Evolutionary conservation across 176 grass and related monocot species (phyloP), one percentile per base, ranked within the genome.

Genomic region (Aegilops longissima): DNA sequence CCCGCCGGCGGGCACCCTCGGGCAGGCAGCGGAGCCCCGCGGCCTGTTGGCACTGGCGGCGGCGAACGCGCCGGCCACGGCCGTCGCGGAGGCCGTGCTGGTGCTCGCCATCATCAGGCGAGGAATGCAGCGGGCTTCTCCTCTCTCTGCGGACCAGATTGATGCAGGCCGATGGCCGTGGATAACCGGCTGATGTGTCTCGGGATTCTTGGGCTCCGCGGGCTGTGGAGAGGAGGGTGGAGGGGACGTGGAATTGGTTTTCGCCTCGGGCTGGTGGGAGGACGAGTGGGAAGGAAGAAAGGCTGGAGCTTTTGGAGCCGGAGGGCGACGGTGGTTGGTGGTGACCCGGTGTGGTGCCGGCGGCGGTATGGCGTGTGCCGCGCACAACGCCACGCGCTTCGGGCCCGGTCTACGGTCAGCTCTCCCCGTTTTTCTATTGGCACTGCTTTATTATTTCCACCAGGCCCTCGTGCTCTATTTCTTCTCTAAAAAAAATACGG

Each of bases 31-130:
- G 24, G 44, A 45, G 6, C 61, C 77, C 36, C 90, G 77, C 23
- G 77, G 69, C 71, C 72, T 88, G 33, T 44, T 71, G 17, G 76
- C 76, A 20, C 14, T 79, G 42, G 83, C 47, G 47, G 86, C 66
- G 8, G 89, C 75, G 20, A 93, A 86, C 36, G 91, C 89, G 18
- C 80, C 82, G 17, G 86, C 89, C 7, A 90, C 5, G 34, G 86
- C 83, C 69, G 89, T 87, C 58, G 87, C 63, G 17, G 86, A 87
- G 70, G 82, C 63, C 38, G 90, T 80, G 88, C 76, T 78, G 17
- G 90, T 80, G 88, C 76, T 78, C 81, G 85, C 71, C 83, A 93
- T 91, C 89, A 86, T 86, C 76, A 77, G 84, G 84, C 83, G n/a
- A 70, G 8, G 61, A 34, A 45, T 61, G 67, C 31, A 45, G 82